These are phyloP conservation scores for Posidonia australis DNA, from an alignment of 106 monocot species.

Conservation along the genomic window DNA sequence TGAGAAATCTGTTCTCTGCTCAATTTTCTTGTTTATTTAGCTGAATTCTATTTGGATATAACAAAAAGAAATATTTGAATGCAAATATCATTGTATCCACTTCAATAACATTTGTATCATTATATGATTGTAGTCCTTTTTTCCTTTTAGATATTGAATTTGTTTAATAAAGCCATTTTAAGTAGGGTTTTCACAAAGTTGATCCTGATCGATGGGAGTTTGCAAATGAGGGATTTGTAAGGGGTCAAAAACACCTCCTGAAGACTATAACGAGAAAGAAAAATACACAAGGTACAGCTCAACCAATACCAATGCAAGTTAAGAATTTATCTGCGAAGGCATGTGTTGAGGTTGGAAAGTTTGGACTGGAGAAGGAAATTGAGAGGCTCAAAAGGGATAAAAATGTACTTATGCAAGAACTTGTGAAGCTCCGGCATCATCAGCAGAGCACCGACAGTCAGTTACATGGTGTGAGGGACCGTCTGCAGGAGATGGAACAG, in stretches of 20 bases:
- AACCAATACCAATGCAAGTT: slow-evolving; percentile 12
- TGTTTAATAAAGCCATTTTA: too few relatives aligned
- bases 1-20: too few relatives aligned
- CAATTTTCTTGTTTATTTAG: too few relatives aligned
- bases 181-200: slow-evolving; percentile 50
- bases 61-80: too few relatives aligned
- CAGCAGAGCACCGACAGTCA: slow-evolving; percentile 19
- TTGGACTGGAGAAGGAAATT: slow-evolving; percentile 24
- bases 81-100: too few relatives aligned
- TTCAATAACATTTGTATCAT: too few relatives aligned
- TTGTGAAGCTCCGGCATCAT: slow-evolving; percentile 20
- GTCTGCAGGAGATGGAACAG: slow-evolving; percentile 28
- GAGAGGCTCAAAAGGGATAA: slow-evolving; percentile 26
- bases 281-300: slow-evolving; percentile 8
- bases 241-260: slow-evolving; percentile 45
- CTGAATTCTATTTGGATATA: too few relatives aligned
- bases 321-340: slow-evolving; percentile 16
- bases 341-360: slow-evolving; percentile 26
- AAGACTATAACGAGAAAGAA: slow-evolving; percentile 42
- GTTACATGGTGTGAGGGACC: slow-evolving; percentile 14
- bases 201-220: slow-evolving; percentile 56
- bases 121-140: too few relatives aligned
- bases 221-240: slow-evolving; percentile 53
- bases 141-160: too few relatives aligned
- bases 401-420: slow-evolving; percentile 27